Percentiles rank a stretch among this genome's conserved stretches.
Conservation (phyloP, 345 rosid genomes). For the Lenwebbia sp. region DNA sequence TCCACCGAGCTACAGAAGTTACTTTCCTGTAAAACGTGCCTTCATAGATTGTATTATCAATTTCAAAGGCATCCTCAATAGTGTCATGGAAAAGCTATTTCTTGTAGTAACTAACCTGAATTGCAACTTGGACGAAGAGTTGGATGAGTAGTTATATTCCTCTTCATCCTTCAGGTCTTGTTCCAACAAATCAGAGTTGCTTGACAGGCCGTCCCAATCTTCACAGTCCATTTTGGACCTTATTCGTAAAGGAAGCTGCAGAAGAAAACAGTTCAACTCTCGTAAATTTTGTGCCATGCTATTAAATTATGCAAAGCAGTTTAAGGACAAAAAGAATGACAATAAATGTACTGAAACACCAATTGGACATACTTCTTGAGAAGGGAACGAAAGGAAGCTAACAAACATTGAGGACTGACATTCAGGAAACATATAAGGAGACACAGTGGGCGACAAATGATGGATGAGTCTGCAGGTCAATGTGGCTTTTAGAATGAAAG, state of each 20-base stretch:
- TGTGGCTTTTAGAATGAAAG: neutral
- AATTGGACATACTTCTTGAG: neutral
- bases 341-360: neutral
- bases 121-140: slow-evolving; percentile 18
- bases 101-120: slow-evolving; percentile 10
- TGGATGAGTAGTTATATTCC: neutral
- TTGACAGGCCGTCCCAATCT: slow-evolving; percentile 15
- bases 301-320: neutral
- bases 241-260: neutral
- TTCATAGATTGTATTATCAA: neutral
- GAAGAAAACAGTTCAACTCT: neutral
- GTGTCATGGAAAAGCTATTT: neutral
- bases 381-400: neutral
- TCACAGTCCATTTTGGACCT: slow-evolving; percentile 2
- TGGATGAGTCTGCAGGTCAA: neutral
- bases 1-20: slow-evolving; percentile 65
- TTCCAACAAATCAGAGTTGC: slow-evolving; percentile 2
- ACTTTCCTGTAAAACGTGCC: slow-evolving; percentile 22
- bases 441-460: neutral
- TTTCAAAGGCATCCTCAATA: neutral
- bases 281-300: neutral
- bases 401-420: neutral
- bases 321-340: neutral
- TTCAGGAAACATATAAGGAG: neutral
- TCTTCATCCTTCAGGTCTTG: slow-evolving; percentile 14